These are phyloP conservation scores for Vitis rotundifolia DNA, from an alignment of 164 flowering plant species.

Conservation along the genomic window DNA sequence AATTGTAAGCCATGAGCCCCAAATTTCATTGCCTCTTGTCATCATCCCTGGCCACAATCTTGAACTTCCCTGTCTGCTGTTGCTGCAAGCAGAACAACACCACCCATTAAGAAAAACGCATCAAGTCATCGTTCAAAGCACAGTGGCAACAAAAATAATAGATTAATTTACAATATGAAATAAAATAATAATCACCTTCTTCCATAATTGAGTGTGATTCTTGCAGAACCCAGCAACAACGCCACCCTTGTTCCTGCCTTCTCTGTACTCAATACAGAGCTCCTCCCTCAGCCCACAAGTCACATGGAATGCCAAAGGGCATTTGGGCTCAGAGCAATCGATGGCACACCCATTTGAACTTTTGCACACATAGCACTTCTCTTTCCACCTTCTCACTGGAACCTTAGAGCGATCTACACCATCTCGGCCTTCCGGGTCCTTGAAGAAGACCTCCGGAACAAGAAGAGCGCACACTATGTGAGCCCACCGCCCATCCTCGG, in stretches of 20 bases:
- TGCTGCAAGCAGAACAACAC: slow-evolving; percentile 53
- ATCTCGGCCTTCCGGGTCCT: slow-evolving; percentile 63
- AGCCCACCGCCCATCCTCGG: slow-evolving; percentile 71
- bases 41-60: slow-evolving; percentile 76
- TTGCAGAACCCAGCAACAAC: slow-evolving; percentile 84
- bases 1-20: not conserved
- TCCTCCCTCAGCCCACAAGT: slow-evolving; percentile 84
- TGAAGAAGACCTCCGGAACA: slow-evolving; percentile 86
- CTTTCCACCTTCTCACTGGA: slow-evolving; percentile 54
- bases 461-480: slow-evolving; percentile 71
- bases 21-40: slow-evolving; percentile 4
- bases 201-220: slow-evolving; percentile 72
- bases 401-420: slow-evolving; percentile 67
- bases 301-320: slow-evolving; percentile 70
- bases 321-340: slow-evolving; percentile 83
- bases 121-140: not conserved
- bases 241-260: slow-evolving; percentile 52
- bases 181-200: slow-evolving; percentile 43
- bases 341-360: slow-evolving; percentile 58
- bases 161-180: not conserved
- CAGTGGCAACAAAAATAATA: not conserved
- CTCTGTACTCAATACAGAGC: slow-evolving; percentile 69
- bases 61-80: slow-evolving; percentile 88
- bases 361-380: slow-evolving; percentile 61
- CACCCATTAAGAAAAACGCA: not conserved